A percentile compares a stretch with the other conserved stretches of the same genome.
phyloP scores from a whole-genome alignment of 2,329 filamentous ascomycete species.

The Penicillium sp. region DNA sequence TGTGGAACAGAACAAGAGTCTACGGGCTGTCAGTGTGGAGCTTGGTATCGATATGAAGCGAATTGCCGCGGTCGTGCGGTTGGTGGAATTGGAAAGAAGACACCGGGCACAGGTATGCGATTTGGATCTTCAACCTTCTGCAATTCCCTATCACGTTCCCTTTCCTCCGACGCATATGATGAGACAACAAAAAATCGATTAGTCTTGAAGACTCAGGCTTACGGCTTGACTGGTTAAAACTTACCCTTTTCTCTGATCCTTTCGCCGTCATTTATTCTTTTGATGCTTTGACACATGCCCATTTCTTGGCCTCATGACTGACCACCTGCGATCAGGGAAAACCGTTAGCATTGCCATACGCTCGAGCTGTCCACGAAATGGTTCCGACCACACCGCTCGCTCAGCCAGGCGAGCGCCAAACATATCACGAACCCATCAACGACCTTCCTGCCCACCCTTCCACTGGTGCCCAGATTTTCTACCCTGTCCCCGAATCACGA shows the following conservation, averaged over 20 bases:
- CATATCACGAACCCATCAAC: conserved; percentile 60
- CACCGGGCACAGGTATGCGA: conserved; percentile 67
- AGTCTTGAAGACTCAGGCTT: conserved; percentile 91
- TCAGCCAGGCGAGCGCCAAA: conserved; percentile 36
- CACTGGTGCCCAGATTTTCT: conserved; percentile 57
- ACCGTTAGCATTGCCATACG: conserved; percentile 71
- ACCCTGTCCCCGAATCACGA: conserved; percentile 62
- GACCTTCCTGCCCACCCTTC: conserved; percentile 60
- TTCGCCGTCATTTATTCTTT: conserved; percentile 9
- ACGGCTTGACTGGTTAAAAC: conserved; percentile 56
- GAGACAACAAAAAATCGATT: conserved; percentile 84
- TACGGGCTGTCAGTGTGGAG: conserved; percentile 74
- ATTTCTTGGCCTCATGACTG: conserved; percentile 20
- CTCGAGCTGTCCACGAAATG: conserved; percentile 73
- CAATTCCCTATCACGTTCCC: conserved; percentile 4
- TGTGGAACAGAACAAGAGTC: conserved; percentile 61
- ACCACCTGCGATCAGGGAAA: conserved; percentile 61
- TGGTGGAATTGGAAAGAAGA: conserved; percentile 81
- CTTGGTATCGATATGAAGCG: conserved; percentile 76
- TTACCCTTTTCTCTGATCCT: conserved; percentile 52
- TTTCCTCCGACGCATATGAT: conserved; percentile 51
- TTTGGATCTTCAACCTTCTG: conserved; percentile 18
- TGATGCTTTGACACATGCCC: conserved; percentile 10
- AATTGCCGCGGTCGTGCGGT: conserved; percentile 77
- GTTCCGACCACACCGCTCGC: conserved; percentile 64